Evolutionary conservation across 768 basidiomycete genomes (phyloP).

Genomic region (Russula sp.): DNA sequence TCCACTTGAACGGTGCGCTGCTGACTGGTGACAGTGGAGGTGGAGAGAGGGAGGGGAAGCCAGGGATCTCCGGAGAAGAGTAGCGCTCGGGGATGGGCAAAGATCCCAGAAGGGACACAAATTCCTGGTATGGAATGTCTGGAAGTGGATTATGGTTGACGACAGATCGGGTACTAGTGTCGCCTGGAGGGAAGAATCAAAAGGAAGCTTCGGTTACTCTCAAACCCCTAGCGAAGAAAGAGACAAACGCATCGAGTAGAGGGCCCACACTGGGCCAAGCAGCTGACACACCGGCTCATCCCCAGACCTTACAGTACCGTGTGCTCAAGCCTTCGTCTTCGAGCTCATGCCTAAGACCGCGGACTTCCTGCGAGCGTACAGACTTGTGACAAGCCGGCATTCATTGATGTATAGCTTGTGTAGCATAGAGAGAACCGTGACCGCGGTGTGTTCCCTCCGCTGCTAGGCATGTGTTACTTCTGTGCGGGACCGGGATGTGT

Average conservation of each 20-base stretch:
- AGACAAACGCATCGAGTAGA: conserved; percentile 52
- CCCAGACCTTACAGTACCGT: conserved; percentile 68
- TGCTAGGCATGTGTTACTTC: conserved; percentile 56
- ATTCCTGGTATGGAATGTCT: conserved; percentile 83
- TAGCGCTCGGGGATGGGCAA: conserved; percentile 79
- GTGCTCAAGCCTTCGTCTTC: conserved; percentile 64
- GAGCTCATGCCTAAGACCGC: conserved; percentile 55
- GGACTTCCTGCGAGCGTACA: conserved; percentile 68
- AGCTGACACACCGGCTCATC: conserved; percentile 63
- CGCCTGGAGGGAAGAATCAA: conserved; percentile 33
- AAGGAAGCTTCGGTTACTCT: neutral
- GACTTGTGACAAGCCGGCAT: conserved; percentile 64
- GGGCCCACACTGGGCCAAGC: conserved; percentile 53
- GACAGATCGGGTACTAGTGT: conserved; percentile 57
- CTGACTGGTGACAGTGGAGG: conserved; percentile 25
- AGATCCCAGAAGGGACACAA: conserved; percentile 74
- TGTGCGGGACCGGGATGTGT: conserved; percentile 52
- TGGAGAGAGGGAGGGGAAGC: conserved; percentile 21
- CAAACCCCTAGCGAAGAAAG: neutral
- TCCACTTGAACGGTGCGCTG: conserved; percentile 74
- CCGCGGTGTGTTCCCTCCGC: conserved; percentile 68
- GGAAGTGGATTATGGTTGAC: too few relatives aligned
- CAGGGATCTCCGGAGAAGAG: conserved; percentile 32
- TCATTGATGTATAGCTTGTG: conserved; percentile 66
- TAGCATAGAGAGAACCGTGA: conserved; percentile 62